These are phyloP conservation scores for Rhodotorula mucilaginosa DNA, from an alignment of 1,284 basidiomycete species.

Conservation along the genomic window DNA sequence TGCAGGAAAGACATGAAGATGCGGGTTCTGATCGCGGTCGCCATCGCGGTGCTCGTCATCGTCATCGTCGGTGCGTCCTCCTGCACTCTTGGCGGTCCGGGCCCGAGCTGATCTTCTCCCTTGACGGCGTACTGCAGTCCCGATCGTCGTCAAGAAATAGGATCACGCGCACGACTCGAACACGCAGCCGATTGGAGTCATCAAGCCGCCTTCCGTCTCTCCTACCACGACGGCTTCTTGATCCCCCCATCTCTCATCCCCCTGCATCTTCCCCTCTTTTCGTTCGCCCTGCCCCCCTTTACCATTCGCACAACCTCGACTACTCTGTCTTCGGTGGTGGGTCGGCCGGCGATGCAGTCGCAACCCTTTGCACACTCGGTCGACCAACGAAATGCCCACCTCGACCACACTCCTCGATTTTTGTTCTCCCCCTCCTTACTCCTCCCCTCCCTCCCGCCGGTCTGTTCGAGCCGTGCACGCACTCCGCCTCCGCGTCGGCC, in stretches of 20 bases:
- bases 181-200: slow-evolving; percentile 29
- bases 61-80: slow-evolving; percentile 68
- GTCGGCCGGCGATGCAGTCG: no score
- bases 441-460: not conserved
- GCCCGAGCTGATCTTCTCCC: not conserved
- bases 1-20: slow-evolving; percentile 95
- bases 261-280: not conserved
- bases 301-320: not conserved
- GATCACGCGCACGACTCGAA: slow-evolving; percentile 43
- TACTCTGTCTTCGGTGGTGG: no score
- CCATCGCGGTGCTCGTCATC: slow-evolving; percentile 80
- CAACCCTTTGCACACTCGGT: no score
- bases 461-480: slow-evolving; percentile 23
- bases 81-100: no score
- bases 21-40: slow-evolving; percentile 84
- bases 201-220: slow-evolving; percentile 3
- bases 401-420: not conserved
- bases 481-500: not conserved
- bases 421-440: not conserved
- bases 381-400: not conserved
- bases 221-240: not conserved
- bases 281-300: not conserved
- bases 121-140: slow-evolving; percentile 28
- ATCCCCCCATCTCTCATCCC: not conserved
- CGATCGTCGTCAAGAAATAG: slow-evolving; percentile 46